Evolutionary conservation across 2,329 filamentous ascomycete species (phyloP), one percentile per base, ranked within the genome.

Genomic region (Ophiocordyceps australis): DNA sequence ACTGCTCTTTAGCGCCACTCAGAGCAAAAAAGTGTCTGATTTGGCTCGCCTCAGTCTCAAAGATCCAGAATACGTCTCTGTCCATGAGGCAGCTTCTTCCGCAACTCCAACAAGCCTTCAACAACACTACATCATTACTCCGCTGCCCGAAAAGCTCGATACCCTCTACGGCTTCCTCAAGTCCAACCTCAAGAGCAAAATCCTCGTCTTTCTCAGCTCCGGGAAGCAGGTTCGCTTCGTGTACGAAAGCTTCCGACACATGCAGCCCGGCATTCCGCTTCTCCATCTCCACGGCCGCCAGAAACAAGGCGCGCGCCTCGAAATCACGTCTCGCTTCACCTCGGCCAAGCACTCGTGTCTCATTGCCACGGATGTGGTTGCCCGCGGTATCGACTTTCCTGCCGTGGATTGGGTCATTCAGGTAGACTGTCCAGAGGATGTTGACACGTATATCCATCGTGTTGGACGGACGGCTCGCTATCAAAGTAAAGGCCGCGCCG

Each of bases 401-500:
- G 76, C 83, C 4, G 89, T 98, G 0, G 89, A 98, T 47, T 98
- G 89, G 78, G 89, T 98, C 5, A 82, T 98, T n/a, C 89, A 98
- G 46, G 65, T 81, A n/a, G 89, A 98, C 47, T 92, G 81, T 37
- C 89, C 89, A 0, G 89, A 98, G 49, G 86, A 98, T 47, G 78
- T 80, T 4, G 89, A 95, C 42, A 98, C 89, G 0, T 98, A 98
- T 42, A 95, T 98, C 38, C 89, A 98, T 52, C 73, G 89, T 31
- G 86, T 94, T 5, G 89, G 89, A 2, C 71, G 89, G 17, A 95
- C 89, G 12, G 89, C 89, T n/a, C 70, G 86, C 14, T 95, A 91
- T 47, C 76, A 94, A 41, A 76, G 78, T 35, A 71, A 81, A 27
- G 89, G 89, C 7, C 72, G 76, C 20, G 86, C 89, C 2, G 81